Base-by-base conservation (phyloP, 163 green algal species). In the Chloromonas sp. region DNA sequence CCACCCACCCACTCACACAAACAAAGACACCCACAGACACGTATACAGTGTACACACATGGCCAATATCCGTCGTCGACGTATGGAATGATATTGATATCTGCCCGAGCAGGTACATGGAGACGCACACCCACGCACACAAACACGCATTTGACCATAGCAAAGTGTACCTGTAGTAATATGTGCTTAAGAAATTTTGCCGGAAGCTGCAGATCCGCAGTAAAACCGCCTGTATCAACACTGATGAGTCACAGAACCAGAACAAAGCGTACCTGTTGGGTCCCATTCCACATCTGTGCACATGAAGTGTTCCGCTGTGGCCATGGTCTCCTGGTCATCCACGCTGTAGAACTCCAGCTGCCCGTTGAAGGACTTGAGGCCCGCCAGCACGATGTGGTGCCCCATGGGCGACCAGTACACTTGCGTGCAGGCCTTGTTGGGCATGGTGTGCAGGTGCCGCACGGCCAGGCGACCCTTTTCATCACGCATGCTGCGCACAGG, bases 281-380 rank as follows among this genome's bases (percentile, higher is more conserved):
- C 97, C 97, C 97, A 99, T 57, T 96, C 92, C 5, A 98, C 90
- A 82, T 99, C 94, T 59, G 96, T 98, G 85, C 90, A 93, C 96
- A 99, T 98, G 92, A 98, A 99, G 94, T 99, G 97, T 92, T 99
- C 96, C 14, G 90, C 95, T 0, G 93, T 92, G 2, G 88, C 92
- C 90, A 99, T 92, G 59, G 95, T 94, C 89, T 97, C 93, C 85
- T 96, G 92, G 87, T 98, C 95, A 70, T 99, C 96, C 60, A 95
- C 94, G 84, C 98, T 97, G 94, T 97, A 99, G 89, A 99, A 99
- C 94, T 99, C 96, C 60, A 99, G 88, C 92, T 97, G 93, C 3
- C 97, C 97, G 86, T 98, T 98, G 85, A 97, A 93, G 81, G 85
- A 87, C 90, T 97, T 98, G 61, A 98, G 92, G 15, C 97, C 97